Conservation (phyloP, 345 rosid genomes). For the Lepidium didymum region DNA sequence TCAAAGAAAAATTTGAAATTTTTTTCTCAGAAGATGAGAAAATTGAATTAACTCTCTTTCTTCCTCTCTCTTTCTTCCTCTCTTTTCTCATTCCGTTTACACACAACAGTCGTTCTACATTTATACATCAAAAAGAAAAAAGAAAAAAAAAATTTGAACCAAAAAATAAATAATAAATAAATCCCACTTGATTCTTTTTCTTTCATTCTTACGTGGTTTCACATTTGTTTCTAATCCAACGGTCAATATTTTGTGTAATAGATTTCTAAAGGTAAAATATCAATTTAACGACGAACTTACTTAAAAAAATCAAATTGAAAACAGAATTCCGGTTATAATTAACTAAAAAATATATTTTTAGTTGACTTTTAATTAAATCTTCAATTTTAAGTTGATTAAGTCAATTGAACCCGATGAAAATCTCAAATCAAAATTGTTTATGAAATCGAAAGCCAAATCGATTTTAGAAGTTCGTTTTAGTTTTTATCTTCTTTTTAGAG, state of each 20-base stretch:
- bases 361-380: no score
- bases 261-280: neutral
- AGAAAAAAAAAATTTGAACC: no score
- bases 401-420: no score
- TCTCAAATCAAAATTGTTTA: no score
- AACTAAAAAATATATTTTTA: no score
- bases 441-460: no score
- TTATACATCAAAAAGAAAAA: slow-evolving; percentile 15
- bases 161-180: neutral
- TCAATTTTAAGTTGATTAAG: no score
- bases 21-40: slow-evolving; percentile 17
- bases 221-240: neutral
- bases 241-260: neutral
- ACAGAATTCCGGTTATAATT: no score
- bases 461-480: no score
- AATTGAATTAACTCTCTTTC: slow-evolving; percentile 20
- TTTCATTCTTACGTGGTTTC: neutral
- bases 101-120: slow-evolving; percentile 22
- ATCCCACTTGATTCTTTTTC: slow-evolving; percentile 4
- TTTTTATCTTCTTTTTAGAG: no score
- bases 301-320: no score
- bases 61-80: slow-evolving; percentile 5
- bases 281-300: no score
- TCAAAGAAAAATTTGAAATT: slow-evolving; percentile 23
- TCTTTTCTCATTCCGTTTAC: slow-evolving; percentile 16